Conservation (phyloP, 345 rosid species). For the Ceriops zippeliana region DNA sequence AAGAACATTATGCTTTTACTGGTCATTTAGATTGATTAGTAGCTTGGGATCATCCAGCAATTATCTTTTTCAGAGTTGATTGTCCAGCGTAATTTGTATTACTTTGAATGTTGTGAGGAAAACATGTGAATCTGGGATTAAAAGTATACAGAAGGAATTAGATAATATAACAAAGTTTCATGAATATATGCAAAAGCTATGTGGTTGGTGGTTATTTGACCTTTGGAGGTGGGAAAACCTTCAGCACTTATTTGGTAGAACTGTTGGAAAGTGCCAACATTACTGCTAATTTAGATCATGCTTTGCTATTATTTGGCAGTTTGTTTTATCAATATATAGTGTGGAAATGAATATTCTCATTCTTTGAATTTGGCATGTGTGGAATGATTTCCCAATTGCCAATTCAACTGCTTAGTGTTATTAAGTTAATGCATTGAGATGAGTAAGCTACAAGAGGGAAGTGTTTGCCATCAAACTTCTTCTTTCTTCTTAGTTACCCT, state of each 20-base stretch:
- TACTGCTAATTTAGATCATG: background rate
- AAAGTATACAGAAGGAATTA: background rate
- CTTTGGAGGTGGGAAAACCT: background rate
- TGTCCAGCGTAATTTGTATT: background rate
- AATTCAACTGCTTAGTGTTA: background rate
- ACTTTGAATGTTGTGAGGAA: too few relatives aligned
- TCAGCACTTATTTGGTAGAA: background rate
- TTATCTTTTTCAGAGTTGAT: too few relatives aligned
- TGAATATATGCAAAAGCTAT: background rate
- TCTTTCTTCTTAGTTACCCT: background rate
- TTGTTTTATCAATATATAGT: background rate
- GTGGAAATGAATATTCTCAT: background rate
- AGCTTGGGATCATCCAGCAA: background rate
- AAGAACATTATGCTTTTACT: background rate
- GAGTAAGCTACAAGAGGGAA: background rate
- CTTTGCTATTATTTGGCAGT: background rate
- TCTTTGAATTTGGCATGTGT: too few relatives aligned
- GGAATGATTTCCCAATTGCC: too few relatives aligned
- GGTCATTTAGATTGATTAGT: background rate
- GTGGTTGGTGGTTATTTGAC: background rate
- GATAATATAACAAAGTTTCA: background rate
- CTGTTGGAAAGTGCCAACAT: background rate
- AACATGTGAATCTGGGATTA: background rate
- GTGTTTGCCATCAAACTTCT: background rate
- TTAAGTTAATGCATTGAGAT: background rate